Evolutionary conservation across 1,284 basidiomycete genomes (phyloP).

Genomic region (Sphaerobolus stellatus): DNA sequence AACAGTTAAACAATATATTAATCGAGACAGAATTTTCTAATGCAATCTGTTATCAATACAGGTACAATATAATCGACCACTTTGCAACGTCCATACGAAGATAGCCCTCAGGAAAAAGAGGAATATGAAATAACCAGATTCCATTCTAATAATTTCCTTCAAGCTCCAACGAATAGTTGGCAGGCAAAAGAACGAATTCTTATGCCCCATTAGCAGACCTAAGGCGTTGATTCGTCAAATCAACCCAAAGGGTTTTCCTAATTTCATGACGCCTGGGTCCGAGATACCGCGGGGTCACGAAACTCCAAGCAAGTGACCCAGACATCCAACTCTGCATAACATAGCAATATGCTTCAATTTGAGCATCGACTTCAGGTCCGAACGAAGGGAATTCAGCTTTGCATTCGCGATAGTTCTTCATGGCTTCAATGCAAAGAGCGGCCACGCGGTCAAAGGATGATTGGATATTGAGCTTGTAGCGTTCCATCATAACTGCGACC

Average conservation of each 20-base stretch:
- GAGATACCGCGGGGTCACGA: conserved; percentile 43
- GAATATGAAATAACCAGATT: too few relatives aligned
- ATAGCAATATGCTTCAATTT: conserved; percentile 28
- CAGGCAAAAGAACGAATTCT: too few relatives aligned
- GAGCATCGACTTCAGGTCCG: conserved; percentile 25
- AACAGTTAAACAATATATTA: too few relatives aligned
- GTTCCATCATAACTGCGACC: conserved; percentile 33
- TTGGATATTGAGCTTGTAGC: conserved; percentile 24
- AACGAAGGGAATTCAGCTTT: conserved; percentile 29
- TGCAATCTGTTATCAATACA: too few relatives aligned
- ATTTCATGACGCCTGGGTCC: conserved; percentile 54
- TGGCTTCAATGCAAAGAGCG: conserved; percentile 25
- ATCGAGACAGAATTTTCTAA: too few relatives aligned
- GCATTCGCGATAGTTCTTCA: conserved; percentile 25
- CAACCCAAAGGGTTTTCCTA: conserved; percentile 59
- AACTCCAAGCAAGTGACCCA: conserved; percentile 43
- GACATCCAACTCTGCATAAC: conserved; percentile 37
- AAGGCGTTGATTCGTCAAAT: too few relatives aligned
- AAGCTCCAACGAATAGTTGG: too few relatives aligned
- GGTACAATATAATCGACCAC: too few relatives aligned
- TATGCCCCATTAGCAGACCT: too few relatives aligned
- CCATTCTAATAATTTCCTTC: too few relatives aligned
- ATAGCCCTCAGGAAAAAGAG: too few relatives aligned
- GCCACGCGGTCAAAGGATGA: conserved; percentile 31
- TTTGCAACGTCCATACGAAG: too few relatives aligned